Percentiles rank a stretch among this genome's conserved stretches.
These are phyloP conservation scores for Phytophthora tentaculata DNA, from an alignment of 352 stramenopile species.

Conservation along the genomic window DNA sequence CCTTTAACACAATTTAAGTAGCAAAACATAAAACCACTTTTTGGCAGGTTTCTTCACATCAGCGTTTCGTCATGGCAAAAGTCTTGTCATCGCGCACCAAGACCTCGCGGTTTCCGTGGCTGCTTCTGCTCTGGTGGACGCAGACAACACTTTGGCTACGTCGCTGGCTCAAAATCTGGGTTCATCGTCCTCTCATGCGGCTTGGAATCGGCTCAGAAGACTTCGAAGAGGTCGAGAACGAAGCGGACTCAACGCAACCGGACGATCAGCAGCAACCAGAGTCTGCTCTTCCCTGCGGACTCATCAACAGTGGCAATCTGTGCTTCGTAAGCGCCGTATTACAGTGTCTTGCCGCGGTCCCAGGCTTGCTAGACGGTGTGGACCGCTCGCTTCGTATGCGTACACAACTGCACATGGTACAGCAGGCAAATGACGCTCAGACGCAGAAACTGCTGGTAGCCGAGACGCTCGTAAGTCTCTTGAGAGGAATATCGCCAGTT, in stretches of 20 bases:
- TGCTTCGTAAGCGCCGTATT: conserved; percentile 84
- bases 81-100: conserved; percentile 16
- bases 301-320: conserved; percentile 75
- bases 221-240: conserved; percentile 20
- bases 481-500: conserved; percentile 24
- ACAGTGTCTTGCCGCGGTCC: conserved; percentile 60
- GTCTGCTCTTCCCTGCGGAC: conserved; percentile 34
- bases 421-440: conserved; percentile 24
- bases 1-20: neutral
- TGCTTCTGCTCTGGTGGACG: conserved; percentile 44
- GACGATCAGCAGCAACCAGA: conserved; percentile 6
- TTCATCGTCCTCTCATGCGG: conserved; percentile 40
- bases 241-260: neutral
- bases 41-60: neutral
- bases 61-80: conserved; percentile 9
- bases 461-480: conserved; percentile 38
- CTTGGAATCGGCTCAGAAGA: conserved; percentile 36
- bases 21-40: neutral
- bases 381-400: conserved; percentile 30
- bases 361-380: conserved; percentile 48
- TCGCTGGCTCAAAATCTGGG: conserved; percentile 37
- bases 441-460: conserved; percentile 35
- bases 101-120: conserved; percentile 27
- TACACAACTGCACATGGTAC: conserved; percentile 31
- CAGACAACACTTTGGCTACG: conserved; percentile 35